Conservation (phyloP, 2,329 filamentous ascomycete genomes). For the Pseudocercospora musae region DNA sequence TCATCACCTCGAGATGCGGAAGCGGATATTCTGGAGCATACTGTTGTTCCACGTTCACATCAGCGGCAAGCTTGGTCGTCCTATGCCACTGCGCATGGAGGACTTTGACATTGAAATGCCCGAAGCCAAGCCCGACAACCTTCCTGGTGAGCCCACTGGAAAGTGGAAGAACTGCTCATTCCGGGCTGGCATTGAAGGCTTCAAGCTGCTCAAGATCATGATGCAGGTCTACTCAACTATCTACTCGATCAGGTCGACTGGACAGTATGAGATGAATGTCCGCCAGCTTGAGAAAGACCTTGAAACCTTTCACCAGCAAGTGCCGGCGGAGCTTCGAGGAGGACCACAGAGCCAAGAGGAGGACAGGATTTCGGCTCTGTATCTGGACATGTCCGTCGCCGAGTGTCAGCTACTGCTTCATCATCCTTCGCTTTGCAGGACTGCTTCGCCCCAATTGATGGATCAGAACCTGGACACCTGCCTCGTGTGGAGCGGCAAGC, state of each 20-base stretch:
- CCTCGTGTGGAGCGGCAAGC: conserved; percentile 61
- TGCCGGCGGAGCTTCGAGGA: conserved; percentile 61
- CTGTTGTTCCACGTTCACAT: conserved; percentile 65
- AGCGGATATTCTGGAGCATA: conserved; percentile 73
- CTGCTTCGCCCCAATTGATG: conserved; percentile 58
- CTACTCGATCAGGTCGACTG: conserved; percentile 63
- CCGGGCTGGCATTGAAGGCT: conserved; percentile 62
- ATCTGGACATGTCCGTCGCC: conserved; percentile 49
- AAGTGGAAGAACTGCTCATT: conserved; percentile 61
- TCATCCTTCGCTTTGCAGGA: conserved; percentile 52
- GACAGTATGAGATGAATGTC: conserved; percentile 59
- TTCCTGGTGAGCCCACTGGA: conserved; percentile 56
- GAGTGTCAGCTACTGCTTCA: conserved; percentile 52
- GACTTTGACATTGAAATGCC: conserved; percentile 80
- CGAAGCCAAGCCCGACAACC: conserved; percentile 66
- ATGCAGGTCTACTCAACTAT: conserved; percentile 73
- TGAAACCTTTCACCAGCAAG: conserved; percentile 58
- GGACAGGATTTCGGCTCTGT: conserved; percentile 48
- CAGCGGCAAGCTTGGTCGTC: conserved; percentile 71
- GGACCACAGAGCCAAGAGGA: conserved; percentile 44
- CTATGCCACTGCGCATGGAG: conserved; percentile 69
- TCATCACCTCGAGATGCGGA: conserved; percentile 73
- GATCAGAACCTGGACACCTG: conserved; percentile 56
- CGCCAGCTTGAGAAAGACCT: conserved; percentile 64
- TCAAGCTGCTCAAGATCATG: conserved; percentile 63